Evolutionary conservation across 176 grass and related monocot species (phyloP), one percentile per base, ranked within the genome.

Genomic region (Bolboschoenus planiculmis): DNA sequence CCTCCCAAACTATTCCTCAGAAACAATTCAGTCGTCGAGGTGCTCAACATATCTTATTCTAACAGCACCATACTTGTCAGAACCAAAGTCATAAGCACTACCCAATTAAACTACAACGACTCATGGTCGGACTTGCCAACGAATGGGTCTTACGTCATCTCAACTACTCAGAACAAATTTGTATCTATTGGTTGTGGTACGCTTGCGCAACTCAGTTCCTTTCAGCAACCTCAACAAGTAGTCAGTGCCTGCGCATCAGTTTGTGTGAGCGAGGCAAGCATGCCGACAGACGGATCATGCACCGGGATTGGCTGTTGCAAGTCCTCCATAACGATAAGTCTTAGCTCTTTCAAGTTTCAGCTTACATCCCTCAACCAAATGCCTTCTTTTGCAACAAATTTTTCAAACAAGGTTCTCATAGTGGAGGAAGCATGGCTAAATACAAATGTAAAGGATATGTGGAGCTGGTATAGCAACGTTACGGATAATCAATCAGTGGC

Each of bases 1-100:
- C 79, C 81, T 16, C 91, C 81, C 4, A 78, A 31, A 55, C 74
- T 89, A 7, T 87, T 83, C 87, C 86, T 91, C 18, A 61, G 80
- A 75, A 78, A 78, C 11, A 24, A 42, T 79, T 83, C 72, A 2
- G 53, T 85, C 4, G 53, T 85, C 4, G 43, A 67, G 23, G 86
- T 91, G 46, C 5, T 87, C 1, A 31, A 62, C 14, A 81, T 94
- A 18, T 61, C 53, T 27, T 8, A 89, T 8, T 6, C 7, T 9
- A 16, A 23, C 14, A 48, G 10, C 11, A 79, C 43, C 29, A 56
- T 75, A 14, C 27, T 78, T 18, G 43, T 93, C 47, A 58, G 30
- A 16, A 27, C 37, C 50, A 83, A 68, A 43, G 74, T 57, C 18
- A 1, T 71, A 7, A 78, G 26, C 8, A 24, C 58, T 26, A 11